Base-by-base conservation (phyloP, 306 rosid species). In the Oemleria cerasiformis region DNA sequence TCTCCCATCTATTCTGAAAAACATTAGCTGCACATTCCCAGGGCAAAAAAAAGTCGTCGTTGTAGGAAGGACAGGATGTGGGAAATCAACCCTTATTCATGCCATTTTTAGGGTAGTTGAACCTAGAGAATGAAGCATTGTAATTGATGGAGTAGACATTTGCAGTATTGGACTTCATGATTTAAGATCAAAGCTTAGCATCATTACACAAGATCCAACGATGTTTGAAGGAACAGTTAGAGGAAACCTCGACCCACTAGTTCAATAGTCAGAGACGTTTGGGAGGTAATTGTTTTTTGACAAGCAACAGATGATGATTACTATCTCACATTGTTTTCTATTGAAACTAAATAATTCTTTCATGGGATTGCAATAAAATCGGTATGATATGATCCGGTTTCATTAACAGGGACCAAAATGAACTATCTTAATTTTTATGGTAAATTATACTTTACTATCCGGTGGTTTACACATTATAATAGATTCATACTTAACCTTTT, bases 61-160 rank as follows among this genome's bases (percentile, higher is more conserved):
- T 8, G 98, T 93, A 7, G 98, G 98, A 80, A 88, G 98, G 13
- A 94, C 98, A 0, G 98, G 98, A 9, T 91, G 98, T 59, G 98
- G 98, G 64, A 94, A 94, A 81, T 91, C 98, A 62, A 94, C 98
- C 16, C 94, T 94, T 51, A 94, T 94, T 58, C 98, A 93, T 9
- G 98, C 97, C 19, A 77, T 93, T 77, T 93, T 93, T 80, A 85
- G 97, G 82, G 58, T 90, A 44, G 96, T 93, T 72, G 98, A 93
- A 72, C 97, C 97, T n/a, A 84, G 84, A 72, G 97, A 87, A 49
- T 97, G 98, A 80, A 87, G 86, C 86, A 88, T 93, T 19, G 42
- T 87, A 60, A 88, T 93, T 50, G 98, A 93, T 54, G 79, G 72
- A 30, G 84, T 93, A 17, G 96, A 93, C 70, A 90, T 88, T 54